Evolutionary conservation across 768 basidiomycete genomes (phyloP).

Genomic region (Gymnopilus dilepis): DNA sequence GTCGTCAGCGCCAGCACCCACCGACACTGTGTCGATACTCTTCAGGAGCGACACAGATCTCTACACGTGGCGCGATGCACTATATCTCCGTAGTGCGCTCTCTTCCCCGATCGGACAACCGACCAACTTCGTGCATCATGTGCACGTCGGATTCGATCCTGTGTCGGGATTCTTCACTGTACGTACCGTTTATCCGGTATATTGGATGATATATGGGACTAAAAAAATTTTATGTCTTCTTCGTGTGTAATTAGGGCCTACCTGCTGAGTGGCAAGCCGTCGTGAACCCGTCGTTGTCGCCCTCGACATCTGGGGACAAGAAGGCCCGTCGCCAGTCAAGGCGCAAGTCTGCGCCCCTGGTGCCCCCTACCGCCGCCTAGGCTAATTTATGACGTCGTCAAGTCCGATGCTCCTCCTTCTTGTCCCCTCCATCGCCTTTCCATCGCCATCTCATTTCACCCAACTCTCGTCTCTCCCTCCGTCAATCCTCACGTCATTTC

Average conservation of each 20-base stretch:
- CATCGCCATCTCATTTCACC: background rate
- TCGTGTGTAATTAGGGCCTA: slow-evolving; percentile 18
- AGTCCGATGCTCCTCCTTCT: background rate
- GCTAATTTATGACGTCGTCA: background rate
- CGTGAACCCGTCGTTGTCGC: slow-evolving; percentile 9
- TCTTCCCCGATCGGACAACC: slow-evolving; percentile 36
- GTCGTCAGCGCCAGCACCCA: slow-evolving; percentile 20
- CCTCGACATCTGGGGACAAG: slow-evolving; percentile 15
- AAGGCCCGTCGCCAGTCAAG: slow-evolving; percentile 24
- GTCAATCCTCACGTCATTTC: background rate
- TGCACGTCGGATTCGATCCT: slow-evolving; percentile 40
- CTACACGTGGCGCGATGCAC: slow-evolving; percentile 37
- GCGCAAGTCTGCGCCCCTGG: slow-evolving; percentile 24
- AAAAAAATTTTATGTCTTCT: background rate
- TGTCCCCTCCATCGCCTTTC: background rate
- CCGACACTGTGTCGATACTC: slow-evolving; percentile 33
- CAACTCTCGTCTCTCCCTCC: background rate
- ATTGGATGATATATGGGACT: background rate
- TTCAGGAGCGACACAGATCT: slow-evolving; percentile 35
- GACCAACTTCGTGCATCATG: slow-evolving; percentile 37
- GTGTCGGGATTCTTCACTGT: slow-evolving; percentile 34
- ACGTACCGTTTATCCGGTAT: slow-evolving; percentile 4
- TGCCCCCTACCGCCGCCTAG: slow-evolving; percentile 6
- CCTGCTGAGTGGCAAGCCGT: slow-evolving; percentile 24
- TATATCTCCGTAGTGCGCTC: slow-evolving; percentile 32